Base-by-base conservation (phyloP, 495 filamentous ascomycete genomes). In the Chaetomium fimeti region DNA sequence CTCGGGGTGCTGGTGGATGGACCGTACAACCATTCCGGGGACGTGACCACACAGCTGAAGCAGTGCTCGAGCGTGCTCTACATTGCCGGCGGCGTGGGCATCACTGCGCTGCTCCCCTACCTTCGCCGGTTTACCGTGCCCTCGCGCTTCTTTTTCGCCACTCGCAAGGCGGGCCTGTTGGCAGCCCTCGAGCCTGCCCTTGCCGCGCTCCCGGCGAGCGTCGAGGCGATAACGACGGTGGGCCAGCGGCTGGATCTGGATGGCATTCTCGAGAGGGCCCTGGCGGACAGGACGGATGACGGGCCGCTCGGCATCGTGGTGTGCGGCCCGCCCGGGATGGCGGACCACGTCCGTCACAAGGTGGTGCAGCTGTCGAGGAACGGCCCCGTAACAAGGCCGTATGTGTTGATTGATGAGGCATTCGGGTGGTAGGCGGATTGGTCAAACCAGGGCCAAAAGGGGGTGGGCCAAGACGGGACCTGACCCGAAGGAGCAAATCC, bases 71-170 rank as follows among this genome's bases (percentile, higher is more conserved):
- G 51, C 22, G 16, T 73, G 5, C 20, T 73, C 16, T 73, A 65
- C 56, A 71, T 75, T 18, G 69, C 67, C 28, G 69, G 71, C 22
- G 67, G 69, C 20, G 72, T 71, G 32, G 71, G 69, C 9, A 66
- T 73, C 51, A 69, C 71, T 2, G 63, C 66, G 24, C 29, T 70
- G 28, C 54, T 74, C 11, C 63, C 69, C 7, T 67, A 63, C 43
- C 57, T 69, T 48, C 67, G 67, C 16, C 56, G 9, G 29, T 59
- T 60, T 42, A 60, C 16, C 32, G 7, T 13, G 15, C 61, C 65
- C 2, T 64, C 62, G 4, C 57, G 61, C 27, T 60, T 73, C 18
- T 69, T 66, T 53, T 73, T 61, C 67, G 60, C 48, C 42, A 60
- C 49, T 15, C 61, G 67, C 9, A 66, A 52, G 40, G 13, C 58